Conservation (phyloP, 805 yeast genomes). For the Cyberlindnera subsufficiens region DNA sequence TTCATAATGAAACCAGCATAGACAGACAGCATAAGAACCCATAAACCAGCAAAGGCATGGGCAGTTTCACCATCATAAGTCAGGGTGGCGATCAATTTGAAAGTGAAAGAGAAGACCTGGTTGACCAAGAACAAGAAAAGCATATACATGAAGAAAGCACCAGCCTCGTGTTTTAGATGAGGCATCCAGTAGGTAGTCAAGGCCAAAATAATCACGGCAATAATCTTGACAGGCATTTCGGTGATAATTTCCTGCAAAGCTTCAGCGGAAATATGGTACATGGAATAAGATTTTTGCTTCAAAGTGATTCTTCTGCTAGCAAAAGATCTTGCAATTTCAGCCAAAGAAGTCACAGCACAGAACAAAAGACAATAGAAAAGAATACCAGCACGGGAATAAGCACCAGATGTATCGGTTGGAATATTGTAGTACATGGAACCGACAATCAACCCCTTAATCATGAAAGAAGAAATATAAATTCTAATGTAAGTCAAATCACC, state of each 20-base stretch:
- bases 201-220: constrained; percentile 40
- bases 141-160: constrained; percentile 49
- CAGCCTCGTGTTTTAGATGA: constrained; percentile 45
- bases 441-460: too few species aligned
- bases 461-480: too few species aligned
- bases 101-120: constrained; percentile 57
- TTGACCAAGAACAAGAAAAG: constrained; percentile 36
- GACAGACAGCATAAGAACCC: constrained; percentile 41
- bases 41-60: constrained; percentile 33
- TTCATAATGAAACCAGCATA: constrained; percentile 52
- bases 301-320: constrained; percentile 46
- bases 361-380: constrained; percentile 53
- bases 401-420: constrained; percentile 64
- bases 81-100: constrained; percentile 44
- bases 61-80: constrained; percentile 55
- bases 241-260: constrained; percentile 58
- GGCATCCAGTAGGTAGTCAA: constrained; percentile 48
- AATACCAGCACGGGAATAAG: constrained; percentile 50
- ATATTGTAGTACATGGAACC: constrained; percentile 30
- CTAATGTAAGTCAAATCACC: constrained; percentile 27
- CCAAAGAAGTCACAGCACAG: constrained; percentile 54
- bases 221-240: constrained; percentile 47
- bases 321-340: constrained; percentile 39
- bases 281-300: constrained; percentile 51
- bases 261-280: constrained; percentile 60